Base-by-base conservation (phyloP, 2,329 filamentous ascomycete genomes). In the Bimuria novae-zelandiae region DNA sequence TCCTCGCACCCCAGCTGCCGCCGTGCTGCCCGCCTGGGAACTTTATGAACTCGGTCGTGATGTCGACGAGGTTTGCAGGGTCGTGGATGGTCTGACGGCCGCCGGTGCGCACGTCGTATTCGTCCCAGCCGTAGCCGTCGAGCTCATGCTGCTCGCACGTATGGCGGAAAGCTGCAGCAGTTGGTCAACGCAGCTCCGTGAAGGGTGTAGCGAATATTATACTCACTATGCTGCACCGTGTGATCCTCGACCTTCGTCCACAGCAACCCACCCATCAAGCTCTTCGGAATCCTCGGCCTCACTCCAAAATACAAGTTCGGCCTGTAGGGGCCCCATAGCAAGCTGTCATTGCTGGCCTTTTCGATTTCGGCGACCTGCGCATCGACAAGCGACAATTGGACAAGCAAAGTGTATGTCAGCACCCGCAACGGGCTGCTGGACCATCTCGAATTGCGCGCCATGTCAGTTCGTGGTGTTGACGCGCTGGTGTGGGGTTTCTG, bases 91-190 rank as follows among this genome's bases (percentile, higher is more conserved):
- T 89, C 75, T 99, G 91, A 19, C 89, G 82, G 51, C 94, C 94
- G 57, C 94, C 94, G 51, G 82, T 88, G 52, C 94, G 84, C 19
- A 92, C 87, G 75, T 99, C 94, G 73, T 95, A 99, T 72, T 96
- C 90, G 67, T 97, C 92, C 94, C 94, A 99, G 57, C 94, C 94
- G 73, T 99, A 99, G 51, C 93, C 93, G 42, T 86, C 89, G 83
- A 99, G 96, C 72, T 95, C 91, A 72, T 94, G 85, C 73, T 99
- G 94, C 74, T 97, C 94, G 76, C 94, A 99, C 0, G 94, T 97
- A 73, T 96, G 92, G 60, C 94, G 87, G 65, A 97, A 89, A 64
- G 87, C 90, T 94, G 69, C 1, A 49, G 22, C 17, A 3, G 17
- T 55, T n/a, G 54, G 62, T 27, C 11, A 44, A n/a, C 8, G 11